These are phyloP conservation scores for Jacaranda mimosifolia DNA, from an alignment of 257 asterid genomes.

Conservation along the genomic window DNA sequence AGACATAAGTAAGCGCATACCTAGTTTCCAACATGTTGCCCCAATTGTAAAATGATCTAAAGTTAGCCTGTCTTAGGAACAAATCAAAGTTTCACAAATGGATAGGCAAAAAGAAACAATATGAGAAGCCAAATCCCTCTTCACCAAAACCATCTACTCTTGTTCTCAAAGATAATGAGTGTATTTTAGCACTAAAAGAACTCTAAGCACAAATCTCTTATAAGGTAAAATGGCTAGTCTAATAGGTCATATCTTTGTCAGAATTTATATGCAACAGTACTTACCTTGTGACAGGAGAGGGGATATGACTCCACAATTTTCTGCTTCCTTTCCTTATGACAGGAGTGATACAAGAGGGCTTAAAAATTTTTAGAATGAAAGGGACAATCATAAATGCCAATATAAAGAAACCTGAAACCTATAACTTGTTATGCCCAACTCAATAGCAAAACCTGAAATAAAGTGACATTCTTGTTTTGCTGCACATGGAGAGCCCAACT, in stretches of 20 bases:
- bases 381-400: constrained; percentile 38
- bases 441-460: constrained; percentile 40
- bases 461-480: constrained; percentile 26
- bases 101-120: too few relatives aligned
- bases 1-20: neutral
- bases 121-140: too few relatives aligned
- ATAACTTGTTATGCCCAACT: constrained; percentile 33
- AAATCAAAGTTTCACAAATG: too few relatives aligned
- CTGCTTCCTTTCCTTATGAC: constrained; percentile 31
- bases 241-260: constrained; percentile 5
- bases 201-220: neutral
- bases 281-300: neutral
- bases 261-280: neutral
- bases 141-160: neutral
- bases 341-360: constrained; percentile 13
- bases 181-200: neutral
- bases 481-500: neutral
- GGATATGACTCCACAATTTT: neutral
- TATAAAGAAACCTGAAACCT: constrained; percentile 29
- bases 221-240: too few relatives aligned
- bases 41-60: neutral
- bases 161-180: neutral
- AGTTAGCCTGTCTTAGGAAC: neutral
- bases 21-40: neutral
- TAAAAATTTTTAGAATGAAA: constrained; percentile 32